Evolutionary conservation across 305 asterid genomes (phyloP).

Genomic region (Fraxinus angustifolia): DNA sequence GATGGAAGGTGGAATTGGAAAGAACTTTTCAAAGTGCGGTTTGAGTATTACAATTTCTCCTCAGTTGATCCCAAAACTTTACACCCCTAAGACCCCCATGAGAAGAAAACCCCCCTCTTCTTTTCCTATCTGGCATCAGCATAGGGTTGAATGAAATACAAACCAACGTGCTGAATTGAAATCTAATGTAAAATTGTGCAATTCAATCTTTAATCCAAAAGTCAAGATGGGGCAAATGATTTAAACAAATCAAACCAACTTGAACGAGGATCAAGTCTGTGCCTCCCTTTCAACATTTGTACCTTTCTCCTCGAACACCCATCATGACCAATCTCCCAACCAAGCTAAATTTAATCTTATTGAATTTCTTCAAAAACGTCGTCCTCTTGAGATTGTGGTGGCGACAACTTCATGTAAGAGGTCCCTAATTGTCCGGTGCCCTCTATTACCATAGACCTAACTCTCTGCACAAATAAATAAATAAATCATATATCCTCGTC

Average conservation of each 20-base stretch:
- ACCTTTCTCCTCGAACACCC: not conserved
- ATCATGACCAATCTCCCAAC: slow-evolving; percentile 1
- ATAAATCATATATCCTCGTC: not conserved
- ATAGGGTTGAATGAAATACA: not conserved
- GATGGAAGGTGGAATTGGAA: not conserved
- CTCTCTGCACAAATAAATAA: slow-evolving; percentile 53
- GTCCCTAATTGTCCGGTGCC: slow-evolving; percentile 49
- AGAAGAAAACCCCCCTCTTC: not conserved
- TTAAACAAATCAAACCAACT: not conserved
- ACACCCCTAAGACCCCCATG: not conserved
- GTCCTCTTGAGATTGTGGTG: slow-evolving; percentile 48
- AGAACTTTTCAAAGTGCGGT: not conserved
- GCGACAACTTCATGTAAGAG: slow-evolving; percentile 35
- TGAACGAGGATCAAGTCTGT: not conserved
- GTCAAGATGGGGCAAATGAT: not conserved
- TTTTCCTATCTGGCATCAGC: not conserved
- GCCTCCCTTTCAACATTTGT: slow-evolving; percentile 7
- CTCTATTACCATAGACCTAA: slow-evolving; percentile 58
- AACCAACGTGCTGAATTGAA: not conserved
- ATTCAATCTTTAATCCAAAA: not conserved
- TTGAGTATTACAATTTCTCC: not conserved
- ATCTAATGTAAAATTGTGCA: not conserved
- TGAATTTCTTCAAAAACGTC: slow-evolving; percentile 46
- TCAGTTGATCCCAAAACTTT: not conserved
- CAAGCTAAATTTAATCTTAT: slow-evolving; percentile 19